Conservation (phyloP, 768 basidiomycete genomes). For the Serendipita indica region DNA sequence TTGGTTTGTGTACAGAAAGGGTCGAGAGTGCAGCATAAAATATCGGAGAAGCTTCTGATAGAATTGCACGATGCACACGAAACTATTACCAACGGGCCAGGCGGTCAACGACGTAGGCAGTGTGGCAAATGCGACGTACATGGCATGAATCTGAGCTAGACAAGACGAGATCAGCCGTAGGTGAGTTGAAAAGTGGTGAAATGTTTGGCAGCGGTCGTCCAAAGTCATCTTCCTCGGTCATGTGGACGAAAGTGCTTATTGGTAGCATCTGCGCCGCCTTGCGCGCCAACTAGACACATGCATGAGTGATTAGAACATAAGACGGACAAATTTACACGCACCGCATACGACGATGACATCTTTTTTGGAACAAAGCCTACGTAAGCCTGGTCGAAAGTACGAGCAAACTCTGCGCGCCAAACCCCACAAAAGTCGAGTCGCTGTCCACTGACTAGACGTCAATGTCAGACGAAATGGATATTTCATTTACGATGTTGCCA, state of each 20-base stretch:
- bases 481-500: too few relatives aligned
- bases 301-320: not conserved
- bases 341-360: conserved; percentile 5
- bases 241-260: conserved; percentile 6
- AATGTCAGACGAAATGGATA: not conserved
- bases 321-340: not conserved
- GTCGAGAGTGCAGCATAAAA: not conserved
- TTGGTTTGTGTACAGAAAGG: not conserved
- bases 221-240: conserved; percentile 8
- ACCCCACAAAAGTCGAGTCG: not conserved
- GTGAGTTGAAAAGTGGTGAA: conserved; percentile 3
- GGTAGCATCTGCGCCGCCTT: conserved; percentile 6
- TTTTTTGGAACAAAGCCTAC: not conserved
- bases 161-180: not conserved
- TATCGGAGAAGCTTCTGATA: not conserved
- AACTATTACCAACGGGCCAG: not conserved
- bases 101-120: not conserved
- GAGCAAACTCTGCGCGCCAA: not conserved
- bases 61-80: not conserved
- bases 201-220: conserved; percentile 3
- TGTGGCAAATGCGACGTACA: not conserved
- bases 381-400: conserved; percentile 9
- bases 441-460: too few relatives aligned
- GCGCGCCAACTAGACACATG: not conserved
- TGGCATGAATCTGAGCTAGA: conserved; percentile 1